These are phyloP conservation scores for Colletotrichum agaves DNA, from an alignment of 2,329 filamentous ascomycete species.

Conservation along the genomic window DNA sequence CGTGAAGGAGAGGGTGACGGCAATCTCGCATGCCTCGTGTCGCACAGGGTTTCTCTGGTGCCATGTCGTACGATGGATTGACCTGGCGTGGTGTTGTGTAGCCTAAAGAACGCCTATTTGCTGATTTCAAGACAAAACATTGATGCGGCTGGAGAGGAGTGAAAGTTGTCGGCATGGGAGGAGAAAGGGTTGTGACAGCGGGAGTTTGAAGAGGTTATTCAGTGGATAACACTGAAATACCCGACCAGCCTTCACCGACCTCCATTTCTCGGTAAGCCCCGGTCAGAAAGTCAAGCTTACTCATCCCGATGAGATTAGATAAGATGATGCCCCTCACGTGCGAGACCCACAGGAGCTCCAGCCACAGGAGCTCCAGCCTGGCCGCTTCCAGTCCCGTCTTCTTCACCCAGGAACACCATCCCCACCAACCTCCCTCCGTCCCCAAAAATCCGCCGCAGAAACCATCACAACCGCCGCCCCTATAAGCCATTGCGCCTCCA, in stretches of 20 bases:
- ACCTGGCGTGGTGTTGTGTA: slow-evolving; percentile 5
- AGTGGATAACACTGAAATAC: slow-evolving; percentile 30
- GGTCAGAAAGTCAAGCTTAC: not conserved
- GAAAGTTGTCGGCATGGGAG: slow-evolving; percentile 1
- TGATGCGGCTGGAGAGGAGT: not conserved
- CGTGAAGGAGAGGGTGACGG: slow-evolving; percentile 15
- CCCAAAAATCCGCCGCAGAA: slow-evolving; percentile 61
- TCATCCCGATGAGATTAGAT: slow-evolving; percentile 7
- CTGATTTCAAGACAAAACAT: not conserved
- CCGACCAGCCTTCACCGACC: slow-evolving; percentile 12
- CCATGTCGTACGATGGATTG: slow-evolving; percentile 21
- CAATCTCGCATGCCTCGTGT: slow-evolving; percentile 34
- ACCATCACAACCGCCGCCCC: slow-evolving; percentile 53
- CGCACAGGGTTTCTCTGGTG: slow-evolving; percentile 26
- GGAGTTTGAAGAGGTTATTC: slow-evolving; percentile 35
- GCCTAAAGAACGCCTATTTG: not conserved
- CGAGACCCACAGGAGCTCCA: slow-evolving; percentile 14
- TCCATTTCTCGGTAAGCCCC: not conserved
- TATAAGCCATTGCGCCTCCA: slow-evolving; percentile 45
- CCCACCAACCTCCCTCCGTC: slow-evolving; percentile 39
- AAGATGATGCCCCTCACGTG: not conserved
- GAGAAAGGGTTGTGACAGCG: slow-evolving; percentile 27
- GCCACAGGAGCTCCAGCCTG: too few relatives aligned
- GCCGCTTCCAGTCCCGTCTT: too few relatives aligned
- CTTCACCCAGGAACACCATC: slow-evolving; percentile 24